A percentile compares a stretch with the other conserved stretches of the same genome.
phyloP scores from a whole-genome alignment of 2,329 filamentous ascomycete species.

The Neonectria hederae region DNA sequence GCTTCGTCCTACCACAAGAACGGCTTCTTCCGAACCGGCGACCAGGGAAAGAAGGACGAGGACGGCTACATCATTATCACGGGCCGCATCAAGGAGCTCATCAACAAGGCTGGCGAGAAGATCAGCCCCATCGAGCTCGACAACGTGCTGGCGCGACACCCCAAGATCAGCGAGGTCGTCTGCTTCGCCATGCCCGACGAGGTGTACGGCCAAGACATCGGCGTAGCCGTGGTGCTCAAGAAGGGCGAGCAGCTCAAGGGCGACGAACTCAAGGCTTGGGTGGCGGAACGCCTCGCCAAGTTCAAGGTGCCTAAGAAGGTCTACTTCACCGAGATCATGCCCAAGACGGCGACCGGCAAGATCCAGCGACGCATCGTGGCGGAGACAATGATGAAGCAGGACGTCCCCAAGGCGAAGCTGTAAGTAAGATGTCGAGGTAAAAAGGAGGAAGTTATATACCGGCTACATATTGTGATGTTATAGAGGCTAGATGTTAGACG shows the following conservation, averaged over 20 bases:
- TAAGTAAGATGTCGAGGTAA: slow-evolving; percentile 53
- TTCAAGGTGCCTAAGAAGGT: slow-evolving; percentile 89
- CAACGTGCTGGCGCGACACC: slow-evolving; percentile 80
- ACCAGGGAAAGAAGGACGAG: slow-evolving; percentile 82
- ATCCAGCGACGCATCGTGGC: slow-evolving; percentile 88
- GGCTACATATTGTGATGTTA: not conserved
- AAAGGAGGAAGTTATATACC: not conserved
- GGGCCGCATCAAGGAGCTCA: slow-evolving; percentile 91
- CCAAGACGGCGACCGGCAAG: slow-evolving; percentile 92
- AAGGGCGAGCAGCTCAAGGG: slow-evolving; percentile 64
- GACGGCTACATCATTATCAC: slow-evolving; percentile 89
- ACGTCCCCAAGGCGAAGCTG: slow-evolving; percentile 62
- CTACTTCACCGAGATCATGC: slow-evolving; percentile 85
- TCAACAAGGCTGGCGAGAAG: slow-evolving; percentile 91
- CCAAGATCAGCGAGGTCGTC: slow-evolving; percentile 79
- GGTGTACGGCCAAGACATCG: slow-evolving; percentile 84
- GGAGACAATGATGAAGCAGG: slow-evolving; percentile 81
- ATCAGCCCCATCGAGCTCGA: slow-evolving; percentile 90
- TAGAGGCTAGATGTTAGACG: not conserved
- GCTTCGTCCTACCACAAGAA: slow-evolving; percentile 74
- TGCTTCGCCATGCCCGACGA: slow-evolving; percentile 86
- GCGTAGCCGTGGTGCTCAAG: slow-evolving; percentile 79
- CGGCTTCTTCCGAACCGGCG: slow-evolving; percentile 89
- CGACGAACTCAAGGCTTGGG: slow-evolving; percentile 73
- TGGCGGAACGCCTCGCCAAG: slow-evolving; percentile 76